Evolutionary conservation across 306 rosid genomes (phyloP).

Genomic region (Lotus japonicus): DNA sequence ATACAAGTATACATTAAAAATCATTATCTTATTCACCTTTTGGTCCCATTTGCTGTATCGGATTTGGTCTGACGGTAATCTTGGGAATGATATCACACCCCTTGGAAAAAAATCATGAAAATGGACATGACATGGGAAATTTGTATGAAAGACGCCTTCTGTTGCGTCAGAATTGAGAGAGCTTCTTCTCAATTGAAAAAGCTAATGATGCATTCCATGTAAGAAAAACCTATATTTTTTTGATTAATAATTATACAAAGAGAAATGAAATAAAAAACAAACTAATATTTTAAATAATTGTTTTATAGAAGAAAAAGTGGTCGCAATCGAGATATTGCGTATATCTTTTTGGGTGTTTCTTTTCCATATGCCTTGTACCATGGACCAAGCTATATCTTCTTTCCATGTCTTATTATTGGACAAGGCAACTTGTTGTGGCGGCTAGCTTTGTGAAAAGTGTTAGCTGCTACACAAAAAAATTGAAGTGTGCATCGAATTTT

Average conservation of each 20-base stretch:
- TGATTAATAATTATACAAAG: no score
- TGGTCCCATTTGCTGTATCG: conserved; percentile 11
- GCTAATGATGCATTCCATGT: not conserved
- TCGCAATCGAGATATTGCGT: no score
- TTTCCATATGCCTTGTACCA: conserved; percentile 1
- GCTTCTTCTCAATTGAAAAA: conserved; percentile 6
- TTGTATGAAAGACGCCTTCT: conserved; percentile 21
- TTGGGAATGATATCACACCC: not conserved
- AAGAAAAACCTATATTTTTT: no score
- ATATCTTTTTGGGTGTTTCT: not conserved
- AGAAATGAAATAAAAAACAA: no score
- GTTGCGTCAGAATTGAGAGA: conserved; percentile 9
- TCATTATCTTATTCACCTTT: not conserved
- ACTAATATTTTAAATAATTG: no score
- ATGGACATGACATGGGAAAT: conserved; percentile 15
- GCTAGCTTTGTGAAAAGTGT: conserved; percentile 2
- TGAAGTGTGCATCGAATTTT: conserved; percentile 22
- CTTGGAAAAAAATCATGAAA: not conserved
- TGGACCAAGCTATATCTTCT: conserved; percentile 20
- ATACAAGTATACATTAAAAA: no score
- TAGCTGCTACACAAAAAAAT: not conserved
- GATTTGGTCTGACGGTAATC: conserved; percentile 10
- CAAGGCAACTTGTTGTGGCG: conserved; percentile 23
- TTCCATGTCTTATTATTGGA: conserved; percentile 23
- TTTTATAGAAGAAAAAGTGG: no score